Evolutionary conservation across 2,329 filamentous ascomycete genomes (phyloP), one percentile per base, ranked within the genome.

Genomic region (Botryotinia calthae): DNA sequence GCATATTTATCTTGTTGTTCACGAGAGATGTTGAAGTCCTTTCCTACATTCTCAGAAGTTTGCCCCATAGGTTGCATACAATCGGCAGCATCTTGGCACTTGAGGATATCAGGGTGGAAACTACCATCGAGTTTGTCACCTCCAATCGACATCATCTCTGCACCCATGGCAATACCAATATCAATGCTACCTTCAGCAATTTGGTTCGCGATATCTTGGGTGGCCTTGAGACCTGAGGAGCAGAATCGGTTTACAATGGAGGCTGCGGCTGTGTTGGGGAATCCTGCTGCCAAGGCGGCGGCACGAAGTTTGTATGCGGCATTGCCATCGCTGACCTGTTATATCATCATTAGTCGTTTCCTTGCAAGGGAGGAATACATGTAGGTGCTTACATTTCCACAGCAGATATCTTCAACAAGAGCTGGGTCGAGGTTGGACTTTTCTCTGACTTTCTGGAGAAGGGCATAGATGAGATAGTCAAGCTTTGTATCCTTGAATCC

Each of bases 61-160:
- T 97, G 97, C 34, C 96, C 96, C 96, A 99, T 99, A 77, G 95
- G 93, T 87, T 94, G 89, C 89, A 95, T 89, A 86, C 94, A 96
- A 84, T 98, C 95, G 64, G 83, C 83, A 0, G 94, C 88, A 81
- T 98, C 93, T 81, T 94, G 91, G 84, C 92, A 79, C 87, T 84
- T 78, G 84, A 93, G 84, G 74, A 98, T 89, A 75, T 91, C 90
- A 76, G 91, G 89, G 82, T 94, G 90, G 83, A 98, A 96, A 6
- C 92, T 90, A 75, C 88, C 83, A 62, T 90, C 88, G 54, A 94
- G 86, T 34, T 87, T 83, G 81, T 95, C 93, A 69, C 91, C 91
- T 74, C 90, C 90, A 8, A 85, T 83, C 8, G 90, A 91, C 96
- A 99, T 99, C 81, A 88, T 88, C 85, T 99, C 96, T 70, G 93